These are phyloP conservation scores for Turnera subulata DNA, from an alignment of 345 rosid species.

Conservation along the genomic window DNA sequence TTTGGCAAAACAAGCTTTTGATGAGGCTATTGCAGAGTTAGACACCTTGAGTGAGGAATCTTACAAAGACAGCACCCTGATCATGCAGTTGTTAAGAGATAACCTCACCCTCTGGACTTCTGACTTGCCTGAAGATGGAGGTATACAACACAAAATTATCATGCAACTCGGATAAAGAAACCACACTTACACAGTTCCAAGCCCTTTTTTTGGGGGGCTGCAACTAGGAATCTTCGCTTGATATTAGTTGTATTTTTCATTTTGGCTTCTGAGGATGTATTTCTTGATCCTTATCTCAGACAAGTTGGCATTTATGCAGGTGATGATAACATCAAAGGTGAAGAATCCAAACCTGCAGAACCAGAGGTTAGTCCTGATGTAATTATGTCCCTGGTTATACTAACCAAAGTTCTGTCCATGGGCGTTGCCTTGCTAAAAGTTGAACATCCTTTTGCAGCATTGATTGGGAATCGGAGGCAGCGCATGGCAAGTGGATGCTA, in stretches of 20 bases:
- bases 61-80: slow-evolving; percentile 96
- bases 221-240: too few species aligned
- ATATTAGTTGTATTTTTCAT: too few species aligned
- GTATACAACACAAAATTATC: slow-evolving; percentile 26
- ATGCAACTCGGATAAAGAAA: not conserved
- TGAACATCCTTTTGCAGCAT: slow-evolving; percentile 22
- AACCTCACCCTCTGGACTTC: slow-evolving; percentile 99
- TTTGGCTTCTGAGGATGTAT: not conserved
- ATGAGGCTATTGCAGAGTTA: slow-evolving; percentile 94
- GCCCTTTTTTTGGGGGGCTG: too few species aligned
- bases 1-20: slow-evolving; percentile 97
- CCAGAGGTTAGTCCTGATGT: slow-evolving; percentile 42
- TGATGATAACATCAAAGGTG: slow-evolving; percentile 68
- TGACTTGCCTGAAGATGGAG: slow-evolving; percentile 99
- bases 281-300: slow-evolving; percentile 7
- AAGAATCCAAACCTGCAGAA: slow-evolving; percentile 72
- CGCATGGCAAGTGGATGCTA: slow-evolving; percentile 12
- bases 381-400: not conserved
- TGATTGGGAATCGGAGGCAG: slow-evolving; percentile 23
- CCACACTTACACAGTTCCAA: too few species aligned
- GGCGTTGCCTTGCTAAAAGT: not conserved
- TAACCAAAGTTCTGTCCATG: not conserved
- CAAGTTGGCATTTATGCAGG: slow-evolving; percentile 37
- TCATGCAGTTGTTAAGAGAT: slow-evolving; percentile 97
- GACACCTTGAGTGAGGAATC: slow-evolving; percentile 97